Base-by-base conservation (phyloP, 1,284 basidiomycete genomes). In the Lignosus rhinocerotis region DNA sequence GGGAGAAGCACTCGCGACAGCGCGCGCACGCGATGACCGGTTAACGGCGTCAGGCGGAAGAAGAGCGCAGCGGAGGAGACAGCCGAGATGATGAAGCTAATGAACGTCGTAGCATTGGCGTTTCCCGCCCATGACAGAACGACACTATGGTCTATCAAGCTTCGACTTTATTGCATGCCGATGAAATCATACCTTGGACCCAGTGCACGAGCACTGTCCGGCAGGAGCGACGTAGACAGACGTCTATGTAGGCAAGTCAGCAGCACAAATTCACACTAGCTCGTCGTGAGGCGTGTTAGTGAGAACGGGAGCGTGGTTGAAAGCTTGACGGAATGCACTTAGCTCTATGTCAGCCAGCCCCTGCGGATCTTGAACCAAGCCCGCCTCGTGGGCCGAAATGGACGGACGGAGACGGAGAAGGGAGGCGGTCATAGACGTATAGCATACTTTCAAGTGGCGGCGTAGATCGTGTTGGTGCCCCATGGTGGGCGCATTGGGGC, bases 331-430 rank as follows among this genome's bases (percentile, higher is more conserved):
- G 46, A 47, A 48, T 36, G 33, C 39, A 55, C 54, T 55, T 25
- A 41, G 48, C 33, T 56, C 34, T 3, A 45, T 31, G 31, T 41
- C 55, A 56, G 42, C 45, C 53, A 31, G 10, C n/a, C 47, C 33
- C 34, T 50, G 42, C 48, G 55, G 54, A 55, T 55, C 54, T 21
- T 34, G 16, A 55, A 49, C 31, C 41, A 21, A 14, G 46, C 21
- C 47, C 31, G 54, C 42, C 55, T 50, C 48, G 43, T 56, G 55
- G 39, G 39, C 54, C 54, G 54, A 55, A 33, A 49, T 19, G 39
- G 30, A 39, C 54, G 54, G 47, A 43, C 39, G 43, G 34, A 31
- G 21, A 30, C 39, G 44, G 47, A 42, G 19, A 25, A 41, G 32
- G 33, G 12, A 25, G 39, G 54, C 21, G 39, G 39, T 32, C 39